Evolutionary conservation across 2,329 filamentous ascomycete genomes (phyloP).

Genomic region (Colletotrichum magnum): DNA sequence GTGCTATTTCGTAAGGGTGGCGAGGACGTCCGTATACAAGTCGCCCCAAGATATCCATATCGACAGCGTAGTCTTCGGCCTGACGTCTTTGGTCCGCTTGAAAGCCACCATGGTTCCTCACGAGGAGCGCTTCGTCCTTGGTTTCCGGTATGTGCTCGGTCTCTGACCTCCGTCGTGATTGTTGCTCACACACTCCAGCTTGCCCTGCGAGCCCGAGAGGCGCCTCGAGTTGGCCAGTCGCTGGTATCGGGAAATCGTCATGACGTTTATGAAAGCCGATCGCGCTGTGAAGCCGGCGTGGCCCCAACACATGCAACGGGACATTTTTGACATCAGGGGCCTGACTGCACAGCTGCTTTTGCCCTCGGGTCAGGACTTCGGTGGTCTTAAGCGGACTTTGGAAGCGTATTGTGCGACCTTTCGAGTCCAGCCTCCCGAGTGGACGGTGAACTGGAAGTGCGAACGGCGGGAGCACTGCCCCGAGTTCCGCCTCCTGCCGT

Average conservation of each 20-base stretch:
- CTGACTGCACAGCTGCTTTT: constrained; percentile 67
- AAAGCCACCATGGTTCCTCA: constrained; percentile 64
- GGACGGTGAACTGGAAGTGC: constrained; percentile 65
- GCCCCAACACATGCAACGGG: constrained; percentile 68
- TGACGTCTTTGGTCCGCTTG: constrained; percentile 67
- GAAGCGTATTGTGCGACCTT: constrained; percentile 70
- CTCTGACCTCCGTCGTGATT: constrained; percentile 41
- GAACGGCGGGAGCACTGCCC: constrained; percentile 62
- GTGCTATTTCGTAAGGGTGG: constrained; percentile 66
- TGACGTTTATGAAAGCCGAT: constrained; percentile 67
- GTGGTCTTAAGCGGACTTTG: constrained; percentile 67
- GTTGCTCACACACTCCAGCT: constrained; percentile 27
- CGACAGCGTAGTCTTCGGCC: constrained; percentile 64
- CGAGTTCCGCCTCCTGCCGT: constrained; percentile 66
- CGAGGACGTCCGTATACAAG: constrained; percentile 59
- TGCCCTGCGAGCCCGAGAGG: constrained; percentile 47
- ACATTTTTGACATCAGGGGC: constrained; percentile 67
- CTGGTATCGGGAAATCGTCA: constrained; percentile 68
- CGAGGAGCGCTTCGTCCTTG: constrained; percentile 69
- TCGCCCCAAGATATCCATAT: constrained; percentile 62
- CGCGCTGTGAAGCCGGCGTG: constrained; percentile 70
- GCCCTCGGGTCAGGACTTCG: constrained; percentile 68
- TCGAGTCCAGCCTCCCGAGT: constrained; percentile 63
- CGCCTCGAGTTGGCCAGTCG: constrained; percentile 68
- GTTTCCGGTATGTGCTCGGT: constrained; percentile 62